Conservation (phyloP, 2,329 filamentous ascomycete genomes). For the Fusarium sp. region DNA sequence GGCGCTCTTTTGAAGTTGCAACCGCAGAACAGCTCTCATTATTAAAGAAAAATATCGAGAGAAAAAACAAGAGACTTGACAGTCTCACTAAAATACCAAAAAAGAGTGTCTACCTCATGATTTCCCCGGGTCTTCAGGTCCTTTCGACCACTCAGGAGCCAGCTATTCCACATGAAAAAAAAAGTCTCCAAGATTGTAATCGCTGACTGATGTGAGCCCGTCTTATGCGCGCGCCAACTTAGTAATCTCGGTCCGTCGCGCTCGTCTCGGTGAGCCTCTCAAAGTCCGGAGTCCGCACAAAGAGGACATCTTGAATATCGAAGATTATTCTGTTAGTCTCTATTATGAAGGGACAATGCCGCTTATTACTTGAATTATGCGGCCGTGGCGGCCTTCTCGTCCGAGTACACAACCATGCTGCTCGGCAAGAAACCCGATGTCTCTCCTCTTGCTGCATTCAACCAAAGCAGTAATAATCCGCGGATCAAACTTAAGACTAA, state of each 20-base stretch:
- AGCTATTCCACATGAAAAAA: constrained; percentile 14
- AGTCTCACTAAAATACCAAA: constrained; percentile 28
- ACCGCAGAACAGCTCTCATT: constrained; percentile 36
- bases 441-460: too few relatives aligned
- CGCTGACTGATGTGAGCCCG: constrained; percentile 40
- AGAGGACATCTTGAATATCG: too few relatives aligned
- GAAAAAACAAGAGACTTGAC: neutral
- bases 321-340: too few relatives aligned
- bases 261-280: neutral
- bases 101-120: constrained; percentile 29
- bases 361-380: too few relatives aligned
- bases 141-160: constrained; percentile 37
- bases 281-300: neutral
- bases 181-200: constrained; percentile 36
- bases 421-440: neutral
- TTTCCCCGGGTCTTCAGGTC: constrained; percentile 17
- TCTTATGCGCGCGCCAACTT: constrained; percentile 43
- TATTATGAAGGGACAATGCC: too few relatives aligned
- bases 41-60: neutral
- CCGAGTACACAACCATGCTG: neutral
- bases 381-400: neutral
- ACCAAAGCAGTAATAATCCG: too few relatives aligned
- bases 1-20: constrained; percentile 12
- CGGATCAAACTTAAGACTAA: too few relatives aligned
- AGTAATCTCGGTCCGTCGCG: constrained; percentile 38